A percentile compares a stretch with the other conserved stretches of the same genome.
phyloP scores from a whole-genome alignment of 805 yeast genomes.

The Yarrowia deformans region DNA sequence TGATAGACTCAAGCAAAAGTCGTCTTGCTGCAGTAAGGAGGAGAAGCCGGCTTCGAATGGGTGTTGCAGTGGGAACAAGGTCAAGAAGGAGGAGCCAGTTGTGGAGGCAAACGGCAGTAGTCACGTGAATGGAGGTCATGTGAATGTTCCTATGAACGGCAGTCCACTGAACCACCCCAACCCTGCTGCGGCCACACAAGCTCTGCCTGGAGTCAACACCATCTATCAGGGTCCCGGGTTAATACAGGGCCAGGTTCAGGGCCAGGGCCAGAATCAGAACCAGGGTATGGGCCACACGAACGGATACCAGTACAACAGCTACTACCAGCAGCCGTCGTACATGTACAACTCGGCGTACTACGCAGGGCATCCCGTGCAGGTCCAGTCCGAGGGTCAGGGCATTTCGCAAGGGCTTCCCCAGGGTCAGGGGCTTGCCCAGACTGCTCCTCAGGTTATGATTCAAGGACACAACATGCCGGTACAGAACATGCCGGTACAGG shows the following conservation, averaged over 20 bases:
- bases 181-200: not conserved
- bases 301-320: conserved; percentile 15
- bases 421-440: not conserved
- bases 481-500: not conserved
- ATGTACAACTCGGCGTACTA: conserved; percentile 33
- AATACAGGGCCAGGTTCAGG: not conserved
- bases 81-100: conserved; percentile 9
- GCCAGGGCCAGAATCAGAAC: not conserved
- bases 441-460: not conserved
- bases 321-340: conserved; percentile 31
- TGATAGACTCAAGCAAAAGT: conserved; percentile 24
- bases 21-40: conserved; percentile 21
- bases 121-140: not conserved
- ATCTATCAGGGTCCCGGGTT: conserved; percentile 11
- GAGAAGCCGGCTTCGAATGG: conserved; percentile 1
- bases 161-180: conserved; percentile 6
- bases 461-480: not conserved
- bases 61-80: conserved; percentile 24
- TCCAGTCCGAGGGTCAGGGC: not conserved
- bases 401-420: no score
- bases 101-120: no score
- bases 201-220: conserved; percentile 8
- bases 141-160: not conserved
- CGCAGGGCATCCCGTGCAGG: conserved; percentile 22
- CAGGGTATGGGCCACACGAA: no score